phyloP scores from a whole-genome alignment of 2,329 filamentous ascomycete species.

The Rasamsonia emersonii region DNA sequence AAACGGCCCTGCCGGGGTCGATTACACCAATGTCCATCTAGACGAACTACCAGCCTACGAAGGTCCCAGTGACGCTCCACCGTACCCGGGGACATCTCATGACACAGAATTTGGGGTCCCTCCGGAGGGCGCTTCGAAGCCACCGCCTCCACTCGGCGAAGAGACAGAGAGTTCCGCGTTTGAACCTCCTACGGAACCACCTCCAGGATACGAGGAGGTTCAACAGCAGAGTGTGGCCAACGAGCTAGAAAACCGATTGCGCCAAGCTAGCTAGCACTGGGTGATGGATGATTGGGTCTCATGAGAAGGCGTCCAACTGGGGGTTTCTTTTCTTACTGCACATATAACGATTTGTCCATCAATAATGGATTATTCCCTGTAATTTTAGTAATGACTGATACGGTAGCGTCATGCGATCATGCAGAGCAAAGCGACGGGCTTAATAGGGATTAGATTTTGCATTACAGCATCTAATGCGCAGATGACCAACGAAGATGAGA shows the following conservation, averaged over 20 bases:
- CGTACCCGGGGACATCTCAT: slow-evolving; percentile 4
- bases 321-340: no score
- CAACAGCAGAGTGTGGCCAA: slow-evolving; percentile 72
- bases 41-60: slow-evolving; percentile 88
- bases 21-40: slow-evolving; percentile 60
- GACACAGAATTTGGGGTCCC: slow-evolving; percentile 1
- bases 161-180: slow-evolving; percentile 21
- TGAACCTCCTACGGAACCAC: slow-evolving; percentile 61
- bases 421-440: no score
- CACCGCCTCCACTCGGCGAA: slow-evolving; percentile 13
- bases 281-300: neutral
- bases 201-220: slow-evolving; percentile 85
- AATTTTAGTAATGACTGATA: no score
- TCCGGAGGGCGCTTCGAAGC: slow-evolving; percentile 1
- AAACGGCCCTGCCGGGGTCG: slow-evolving; percentile 36
- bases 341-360: no score
- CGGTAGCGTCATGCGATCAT: no score
- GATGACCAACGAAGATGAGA: no score
- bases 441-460: no score
- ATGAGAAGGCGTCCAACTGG: no score
- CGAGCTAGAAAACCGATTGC: slow-evolving; percentile 56
- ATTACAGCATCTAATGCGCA: no score
- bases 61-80: slow-evolving; percentile 39
- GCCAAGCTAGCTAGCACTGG: slow-evolving; percentile 20
- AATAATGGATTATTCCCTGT: no score